Conservation (phyloP, 306 rosid species). For the Cicer pinnatifidum region DNA sequence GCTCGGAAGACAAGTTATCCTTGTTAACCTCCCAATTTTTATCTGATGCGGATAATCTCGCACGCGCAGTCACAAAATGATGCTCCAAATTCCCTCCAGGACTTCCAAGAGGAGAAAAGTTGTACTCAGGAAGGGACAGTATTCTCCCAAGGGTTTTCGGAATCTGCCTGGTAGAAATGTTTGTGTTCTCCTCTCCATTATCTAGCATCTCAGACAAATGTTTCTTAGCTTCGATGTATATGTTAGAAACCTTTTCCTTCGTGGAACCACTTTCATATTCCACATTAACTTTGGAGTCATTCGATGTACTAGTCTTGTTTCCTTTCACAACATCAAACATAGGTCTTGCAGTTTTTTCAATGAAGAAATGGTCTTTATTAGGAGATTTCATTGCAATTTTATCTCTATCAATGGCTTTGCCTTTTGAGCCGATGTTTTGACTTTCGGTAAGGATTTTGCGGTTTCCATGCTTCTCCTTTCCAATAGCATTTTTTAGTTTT, state of each 20-base stretch:
- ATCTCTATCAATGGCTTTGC: constrained; percentile 54
- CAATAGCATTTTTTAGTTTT: constrained; percentile 79
- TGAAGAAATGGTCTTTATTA: constrained; percentile 69
- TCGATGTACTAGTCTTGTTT: constrained; percentile 56
- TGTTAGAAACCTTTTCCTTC: constrained; percentile 56
- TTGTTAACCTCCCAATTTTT: constrained; percentile 53
- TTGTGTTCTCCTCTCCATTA: constrained; percentile 64
- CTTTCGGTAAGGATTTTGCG: constrained; percentile 38
- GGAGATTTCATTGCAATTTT: constrained; percentile 67
- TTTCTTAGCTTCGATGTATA: constrained; percentile 84
- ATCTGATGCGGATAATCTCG: constrained; percentile 57
- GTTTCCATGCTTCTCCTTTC: constrained; percentile 73
- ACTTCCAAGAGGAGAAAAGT: constrained; percentile 72
- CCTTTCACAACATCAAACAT: constrained; percentile 54
- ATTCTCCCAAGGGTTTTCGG: constrained; percentile 84
- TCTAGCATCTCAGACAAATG: constrained; percentile 83
- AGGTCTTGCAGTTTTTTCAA: constrained; percentile 76
- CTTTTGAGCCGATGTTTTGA: constrained; percentile 46
- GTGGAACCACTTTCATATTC: constrained; percentile 52
- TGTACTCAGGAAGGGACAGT: constrained; percentile 84
- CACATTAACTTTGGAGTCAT: constrained; percentile 52
- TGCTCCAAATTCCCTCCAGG: constrained; percentile 71
- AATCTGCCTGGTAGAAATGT: constrained; percentile 54
- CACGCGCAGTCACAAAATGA: constrained; percentile 56
- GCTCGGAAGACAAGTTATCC: constrained; percentile 52